These are phyloP conservation scores for Amyloporia xantha DNA, from an alignment of 768 basidiomycete genomes.

Conservation along the genomic window DNA sequence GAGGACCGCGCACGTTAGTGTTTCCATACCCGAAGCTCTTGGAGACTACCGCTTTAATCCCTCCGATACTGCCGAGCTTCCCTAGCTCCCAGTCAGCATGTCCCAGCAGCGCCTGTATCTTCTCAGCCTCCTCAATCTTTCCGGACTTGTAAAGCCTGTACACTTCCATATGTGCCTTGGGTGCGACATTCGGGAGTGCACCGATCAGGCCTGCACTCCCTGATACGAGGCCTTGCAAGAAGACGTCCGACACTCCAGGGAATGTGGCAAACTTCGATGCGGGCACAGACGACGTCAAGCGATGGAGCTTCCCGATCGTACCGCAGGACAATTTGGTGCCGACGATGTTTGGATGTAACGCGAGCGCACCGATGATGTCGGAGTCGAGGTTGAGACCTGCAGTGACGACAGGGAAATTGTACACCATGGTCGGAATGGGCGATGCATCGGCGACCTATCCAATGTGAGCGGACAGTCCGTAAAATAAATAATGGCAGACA, in stretches of 20 bases:
- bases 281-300: constrained; percentile 55
- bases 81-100: constrained; percentile 62
- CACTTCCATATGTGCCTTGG: constrained; percentile 49
- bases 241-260: constrained; percentile 68
- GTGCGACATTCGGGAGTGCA: constrained; percentile 33
- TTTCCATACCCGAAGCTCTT: constrained; percentile 61
- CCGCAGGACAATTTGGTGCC: constrained; percentile 84
- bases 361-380: constrained; percentile 61
- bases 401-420: constrained; percentile 80
- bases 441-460: constrained; percentile 59
- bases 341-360: constrained; percentile 77
- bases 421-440: constrained; percentile 70
- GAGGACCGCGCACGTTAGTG: constrained; percentile 24
- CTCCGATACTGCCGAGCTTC: constrained; percentile 61
- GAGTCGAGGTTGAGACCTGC: constrained; percentile 83
- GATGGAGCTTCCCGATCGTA: constrained; percentile 76
- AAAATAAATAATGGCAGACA: constrained; percentile 6
- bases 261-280: constrained; percentile 58
- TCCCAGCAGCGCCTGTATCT: constrained; percentile 51
- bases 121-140: constrained; percentile 51
- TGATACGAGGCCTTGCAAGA: constrained; percentile 38
- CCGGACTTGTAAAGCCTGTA: constrained; percentile 46
- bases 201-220: constrained; percentile 40
- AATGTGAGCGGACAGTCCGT: constrained; percentile 10
- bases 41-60: constrained; percentile 57